Conservation (phyloP, 75 land plant genomes). For the Picea glauca region DNA sequence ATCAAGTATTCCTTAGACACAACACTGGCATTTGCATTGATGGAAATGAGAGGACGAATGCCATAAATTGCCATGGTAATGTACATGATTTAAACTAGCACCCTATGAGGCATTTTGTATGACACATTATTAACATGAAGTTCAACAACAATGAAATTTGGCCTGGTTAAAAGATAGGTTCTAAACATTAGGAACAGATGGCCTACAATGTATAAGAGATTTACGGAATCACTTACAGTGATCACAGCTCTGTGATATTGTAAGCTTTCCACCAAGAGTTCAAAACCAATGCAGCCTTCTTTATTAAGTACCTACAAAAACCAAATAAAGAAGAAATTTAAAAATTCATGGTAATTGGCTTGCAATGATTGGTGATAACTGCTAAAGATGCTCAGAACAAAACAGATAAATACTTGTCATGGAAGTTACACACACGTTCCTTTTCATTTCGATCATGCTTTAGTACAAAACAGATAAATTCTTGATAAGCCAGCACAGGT, state of each 20-base stretch:
- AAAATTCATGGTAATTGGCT: background rate
- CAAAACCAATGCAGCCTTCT: constrained; percentile 40
- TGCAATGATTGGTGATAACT: background rate
- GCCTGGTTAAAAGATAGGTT: background rate
- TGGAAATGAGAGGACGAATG: background rate
- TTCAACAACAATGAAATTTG: no score
- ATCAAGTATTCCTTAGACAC: background rate
- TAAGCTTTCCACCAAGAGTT: constrained; percentile 33
- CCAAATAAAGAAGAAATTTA: background rate
- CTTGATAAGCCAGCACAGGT: no score
- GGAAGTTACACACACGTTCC: no score
- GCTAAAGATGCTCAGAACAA: no score
- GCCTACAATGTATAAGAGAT: background rate
- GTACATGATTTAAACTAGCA: background rate
- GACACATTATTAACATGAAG: background rate
- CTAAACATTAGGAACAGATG: background rate
- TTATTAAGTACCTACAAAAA: constrained; percentile 28
- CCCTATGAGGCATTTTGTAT: background rate
- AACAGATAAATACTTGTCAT: no score
- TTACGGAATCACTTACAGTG: constrained; percentile 27
- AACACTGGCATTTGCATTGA: background rate
- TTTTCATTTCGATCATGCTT: no score
- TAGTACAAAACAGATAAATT: no score
- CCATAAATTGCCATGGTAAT: background rate
- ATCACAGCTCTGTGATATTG: constrained; percentile 53